phyloP scores from a whole-genome alignment of 2,329 filamentous ascomycete genomes.

The Berkeleyomyces basicola region DNA sequence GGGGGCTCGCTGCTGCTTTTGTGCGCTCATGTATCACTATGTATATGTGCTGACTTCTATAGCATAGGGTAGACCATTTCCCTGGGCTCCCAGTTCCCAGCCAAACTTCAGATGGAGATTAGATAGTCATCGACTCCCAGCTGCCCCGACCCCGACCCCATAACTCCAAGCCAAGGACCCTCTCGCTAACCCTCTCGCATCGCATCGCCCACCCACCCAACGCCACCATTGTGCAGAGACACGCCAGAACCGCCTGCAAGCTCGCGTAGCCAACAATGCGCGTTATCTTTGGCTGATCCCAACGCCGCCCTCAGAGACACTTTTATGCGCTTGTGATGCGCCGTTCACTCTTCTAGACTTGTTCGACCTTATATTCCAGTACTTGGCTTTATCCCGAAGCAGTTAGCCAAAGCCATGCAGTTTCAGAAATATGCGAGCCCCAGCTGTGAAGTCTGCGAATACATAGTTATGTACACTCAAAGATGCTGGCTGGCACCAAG shows the following conservation, averaged over 20 bases:
- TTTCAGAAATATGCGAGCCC: not conserved
- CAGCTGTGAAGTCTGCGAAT: not conserved
- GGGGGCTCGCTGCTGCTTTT: not conserved
- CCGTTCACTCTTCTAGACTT: not conserved
- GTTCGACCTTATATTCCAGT: not conserved
- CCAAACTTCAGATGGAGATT: constrained; percentile 2
- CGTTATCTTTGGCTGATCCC: too few relatives aligned
- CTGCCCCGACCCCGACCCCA: not conserved
- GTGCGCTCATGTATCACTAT: not conserved
- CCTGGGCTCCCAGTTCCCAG: not conserved
- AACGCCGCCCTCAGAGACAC: too few relatives aligned
- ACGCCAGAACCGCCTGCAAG: not conserved
- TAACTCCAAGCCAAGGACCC: not conserved
- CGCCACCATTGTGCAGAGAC: not conserved
- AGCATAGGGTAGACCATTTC: not conserved
- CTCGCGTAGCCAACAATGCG: not conserved
- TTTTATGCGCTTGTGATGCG: not conserved
- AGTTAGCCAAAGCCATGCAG: not conserved
- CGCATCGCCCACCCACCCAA: not conserved
- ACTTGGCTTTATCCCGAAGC: not conserved
- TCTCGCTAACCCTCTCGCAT: not conserved
- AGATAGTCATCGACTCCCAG: not conserved
- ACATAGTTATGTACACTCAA: not conserved
- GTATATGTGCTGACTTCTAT: not conserved
- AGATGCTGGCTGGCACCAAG: too few relatives aligned